A percentile compares a stretch with the other conserved stretches of the same genome.
Conservation (phyloP, 441 rosid species). For the Arabidopsis lyrata region DNA sequence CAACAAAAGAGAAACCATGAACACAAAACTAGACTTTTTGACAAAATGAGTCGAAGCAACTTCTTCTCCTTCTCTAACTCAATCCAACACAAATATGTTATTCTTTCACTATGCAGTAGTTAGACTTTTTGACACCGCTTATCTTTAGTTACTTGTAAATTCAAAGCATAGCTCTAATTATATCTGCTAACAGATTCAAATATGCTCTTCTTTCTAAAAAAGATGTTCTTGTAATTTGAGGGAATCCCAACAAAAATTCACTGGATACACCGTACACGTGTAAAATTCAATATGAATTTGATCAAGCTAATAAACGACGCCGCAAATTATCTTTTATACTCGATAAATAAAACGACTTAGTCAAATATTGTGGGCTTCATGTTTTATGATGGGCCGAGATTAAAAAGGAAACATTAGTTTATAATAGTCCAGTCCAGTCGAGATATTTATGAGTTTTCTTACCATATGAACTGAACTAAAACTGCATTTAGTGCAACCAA, state of each 20-base stretch:
- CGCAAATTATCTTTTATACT: background rate
- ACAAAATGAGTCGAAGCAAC: too few species aligned
- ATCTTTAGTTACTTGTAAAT: background rate
- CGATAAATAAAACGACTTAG: background rate
- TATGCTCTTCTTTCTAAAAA: background rate
- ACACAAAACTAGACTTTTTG: too few species aligned
- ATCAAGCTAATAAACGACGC: background rate
- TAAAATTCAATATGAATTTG: background rate
- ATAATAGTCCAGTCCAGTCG: background rate
- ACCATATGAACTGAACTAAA: background rate
- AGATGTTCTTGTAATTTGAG: background rate
- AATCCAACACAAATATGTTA: too few species aligned
- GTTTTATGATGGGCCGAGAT: slow-evolving; percentile 7
- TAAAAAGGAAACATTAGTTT: background rate
- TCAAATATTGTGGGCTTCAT: slow-evolving; percentile 7
- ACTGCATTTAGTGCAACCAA: background rate
- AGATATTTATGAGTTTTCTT: background rate
- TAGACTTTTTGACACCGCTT: background rate
- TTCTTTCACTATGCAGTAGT: too few species aligned
- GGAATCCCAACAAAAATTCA: background rate
- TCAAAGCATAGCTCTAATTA: background rate
- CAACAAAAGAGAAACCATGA: too few species aligned
- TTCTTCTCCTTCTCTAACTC: too few species aligned
- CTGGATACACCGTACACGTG: background rate
- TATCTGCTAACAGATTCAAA: background rate